Evolutionary conservation across 2,329 filamentous ascomycete species (phyloP).

Genomic region (Xylaria multiplex): DNA sequence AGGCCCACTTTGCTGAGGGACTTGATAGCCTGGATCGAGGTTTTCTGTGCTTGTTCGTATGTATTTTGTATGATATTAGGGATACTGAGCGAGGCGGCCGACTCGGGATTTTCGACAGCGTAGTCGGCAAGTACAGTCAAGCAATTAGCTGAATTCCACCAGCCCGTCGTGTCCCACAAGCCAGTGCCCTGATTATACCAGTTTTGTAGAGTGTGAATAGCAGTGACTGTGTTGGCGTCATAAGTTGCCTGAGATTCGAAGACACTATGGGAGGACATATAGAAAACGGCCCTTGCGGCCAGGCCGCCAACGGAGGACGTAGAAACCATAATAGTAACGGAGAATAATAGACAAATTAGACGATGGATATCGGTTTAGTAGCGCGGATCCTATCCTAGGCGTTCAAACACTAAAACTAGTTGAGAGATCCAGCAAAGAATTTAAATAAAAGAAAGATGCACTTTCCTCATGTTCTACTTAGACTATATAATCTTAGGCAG

Average conservation of each 20-base stretch:
- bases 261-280: conserved; percentile 46
- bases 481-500: background rate
- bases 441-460: conserved; percentile 29
- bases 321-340: conserved; percentile 47
- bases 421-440: conserved; percentile 6
- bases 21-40: conserved; percentile 44
- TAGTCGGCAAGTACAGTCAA: conserved; percentile 54
- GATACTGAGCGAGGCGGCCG: conserved; percentile 39
- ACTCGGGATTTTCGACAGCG: conserved; percentile 30
- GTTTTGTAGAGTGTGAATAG: conserved; percentile 55
- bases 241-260: conserved; percentile 42
- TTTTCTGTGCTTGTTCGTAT: conserved; percentile 47
- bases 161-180: conserved; percentile 65
- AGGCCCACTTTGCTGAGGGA: conserved; percentile 39
- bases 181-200: conserved; percentile 65
- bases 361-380: conserved; percentile 27
- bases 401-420: conserved; percentile 3
- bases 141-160: conserved; percentile 72
- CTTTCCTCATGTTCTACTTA: conserved; percentile 7
- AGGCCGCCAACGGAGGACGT: conserved; percentile 46
- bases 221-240: conserved; percentile 42
- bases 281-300: conserved; percentile 46
- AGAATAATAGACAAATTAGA: conserved; percentile 9
- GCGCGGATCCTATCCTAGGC: conserved; percentile 15
- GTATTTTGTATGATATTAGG: conserved; percentile 49